A percentile compares a stretch with the other conserved stretches of the same genome.
Conservation (phyloP, 2,329 filamentous ascomycete genomes). For the Thelonectria olida region DNA sequence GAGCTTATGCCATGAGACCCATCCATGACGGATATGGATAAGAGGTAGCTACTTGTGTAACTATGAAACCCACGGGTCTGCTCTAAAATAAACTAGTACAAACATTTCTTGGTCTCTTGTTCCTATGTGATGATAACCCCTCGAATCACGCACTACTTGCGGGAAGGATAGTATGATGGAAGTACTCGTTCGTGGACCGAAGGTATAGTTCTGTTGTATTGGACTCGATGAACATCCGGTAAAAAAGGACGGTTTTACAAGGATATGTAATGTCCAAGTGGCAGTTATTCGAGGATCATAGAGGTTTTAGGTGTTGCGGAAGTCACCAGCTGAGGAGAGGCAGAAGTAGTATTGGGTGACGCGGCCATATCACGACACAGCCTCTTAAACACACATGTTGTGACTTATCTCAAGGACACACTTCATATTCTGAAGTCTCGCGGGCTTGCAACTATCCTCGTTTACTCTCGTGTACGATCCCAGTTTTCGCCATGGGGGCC, state of each 20-base stretch:
- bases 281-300: too few species aligned
- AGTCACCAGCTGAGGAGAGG: background rate
- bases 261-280: too few species aligned
- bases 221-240: too few species aligned
- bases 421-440: background rate
- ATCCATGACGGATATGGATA: slow-evolving; percentile 21
- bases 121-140: background rate
- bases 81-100: slow-evolving; percentile 21
- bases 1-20: slow-evolving; percentile 17
- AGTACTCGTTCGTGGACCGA: background rate
- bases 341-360: background rate
- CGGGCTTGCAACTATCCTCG: background rate
- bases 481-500: background rate
- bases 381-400: background rate
- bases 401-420: background rate
- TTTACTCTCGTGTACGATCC: background rate
- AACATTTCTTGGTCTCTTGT: slow-evolving; percentile 1
- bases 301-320: too few species aligned
- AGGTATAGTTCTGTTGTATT: background rate
- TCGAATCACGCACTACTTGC: background rate
- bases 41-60: slow-evolving; percentile 19
- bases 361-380: background rate
- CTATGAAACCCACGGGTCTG: slow-evolving; percentile 21
- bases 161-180: background rate
- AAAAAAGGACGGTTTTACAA: too few species aligned